Evolutionary conservation across 805 yeast genomes (phyloP), one percentile per base, ranked within the genome.

Genomic region (Saccharomycopsis sp.): DNA sequence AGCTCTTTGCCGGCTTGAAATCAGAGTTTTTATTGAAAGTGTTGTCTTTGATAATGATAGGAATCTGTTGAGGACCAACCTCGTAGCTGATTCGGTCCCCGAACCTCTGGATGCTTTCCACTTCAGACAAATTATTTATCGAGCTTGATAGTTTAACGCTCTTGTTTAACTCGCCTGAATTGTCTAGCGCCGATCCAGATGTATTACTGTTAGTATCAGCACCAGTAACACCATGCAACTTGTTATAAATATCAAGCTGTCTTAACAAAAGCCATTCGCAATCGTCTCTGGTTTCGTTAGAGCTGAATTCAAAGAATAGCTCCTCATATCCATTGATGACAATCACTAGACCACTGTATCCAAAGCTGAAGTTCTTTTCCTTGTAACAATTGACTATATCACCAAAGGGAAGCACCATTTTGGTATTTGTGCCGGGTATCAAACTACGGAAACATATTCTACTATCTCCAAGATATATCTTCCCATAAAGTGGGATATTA

Each of bases 401-500:
- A 2, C 67, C 66, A 47, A 87, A 72, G 0, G 98, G 98, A 7
- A 93, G 70, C 3, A 91, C 81, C 96, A 93, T 89, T 58, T 81
- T 81, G 1, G 96, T 87, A 42, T 81, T 79, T 0, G 87, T 77
- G 0, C 96, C 94, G 0, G 96, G 96, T 2, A 89, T 66, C 42
- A 89, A 73, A 42, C 96, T 85, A 61, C 94, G 75, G 71, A 87
- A 93, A 63, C 96, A 92, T n/a, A 93, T 68, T 58, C 79, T 81
- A 34, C 76, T 77, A 19, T 78, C 74, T 0, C 96, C 89, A 12
- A 93, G 65, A 68, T 90, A 90, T 1, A 92, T 66, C 65, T 89
- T 88, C 1, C 98, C 98, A 70, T 89, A 91, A 0, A 84, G 74
- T 1, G 97, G 97, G 19, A 89, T 72, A 12, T 87, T 80, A 63